Conservation (phyloP, 345 rosid species). For the Ceriops tagal region DNA sequence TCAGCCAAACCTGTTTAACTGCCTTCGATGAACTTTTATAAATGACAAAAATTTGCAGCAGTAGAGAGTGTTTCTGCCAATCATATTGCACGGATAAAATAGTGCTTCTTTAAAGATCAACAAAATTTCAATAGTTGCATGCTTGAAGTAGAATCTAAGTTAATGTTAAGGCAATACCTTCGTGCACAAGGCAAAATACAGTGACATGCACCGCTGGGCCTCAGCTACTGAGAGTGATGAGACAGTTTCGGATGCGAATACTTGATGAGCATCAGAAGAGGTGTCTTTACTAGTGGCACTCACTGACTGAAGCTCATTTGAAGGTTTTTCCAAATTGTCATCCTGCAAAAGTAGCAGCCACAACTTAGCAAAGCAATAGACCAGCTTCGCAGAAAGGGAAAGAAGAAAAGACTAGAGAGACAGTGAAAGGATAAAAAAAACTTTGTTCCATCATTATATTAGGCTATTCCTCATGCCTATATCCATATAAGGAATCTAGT, state of each 20-base stretch:
- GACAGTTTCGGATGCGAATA: slow-evolving; percentile 31
- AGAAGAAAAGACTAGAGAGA: background rate
- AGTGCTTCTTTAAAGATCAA: background rate
- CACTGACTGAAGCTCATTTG: slow-evolving; percentile 40
- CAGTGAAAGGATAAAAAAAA: too few species aligned
- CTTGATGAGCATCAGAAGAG: slow-evolving; percentile 41
- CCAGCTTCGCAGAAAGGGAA: background rate
- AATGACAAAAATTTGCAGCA: slow-evolving; percentile 67
- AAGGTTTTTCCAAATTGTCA: slow-evolving; percentile 39
- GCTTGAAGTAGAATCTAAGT: background rate
- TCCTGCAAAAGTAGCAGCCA: slow-evolving; percentile 39
- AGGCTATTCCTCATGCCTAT: too few species aligned
- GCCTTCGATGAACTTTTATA: slow-evolving; percentile 59
- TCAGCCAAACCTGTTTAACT: slow-evolving; percentile 69
- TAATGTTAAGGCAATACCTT: slow-evolving; percentile 49
- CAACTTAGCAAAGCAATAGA: background rate
- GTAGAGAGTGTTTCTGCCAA: slow-evolving; percentile 87
- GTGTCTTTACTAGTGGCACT: slow-evolving; percentile 39
- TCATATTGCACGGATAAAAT: slow-evolving; percentile 23
- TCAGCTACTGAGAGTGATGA: slow-evolving; percentile 50
- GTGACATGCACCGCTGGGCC: slow-evolving; percentile 87
- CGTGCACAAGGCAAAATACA: slow-evolving; percentile 94
- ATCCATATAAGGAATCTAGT: too few species aligned
- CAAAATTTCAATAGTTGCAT: background rate
- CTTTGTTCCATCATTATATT: too few species aligned